Conservation (phyloP, 2,329 filamentous ascomycete genomes). For the Blastomyces silverae region DNA sequence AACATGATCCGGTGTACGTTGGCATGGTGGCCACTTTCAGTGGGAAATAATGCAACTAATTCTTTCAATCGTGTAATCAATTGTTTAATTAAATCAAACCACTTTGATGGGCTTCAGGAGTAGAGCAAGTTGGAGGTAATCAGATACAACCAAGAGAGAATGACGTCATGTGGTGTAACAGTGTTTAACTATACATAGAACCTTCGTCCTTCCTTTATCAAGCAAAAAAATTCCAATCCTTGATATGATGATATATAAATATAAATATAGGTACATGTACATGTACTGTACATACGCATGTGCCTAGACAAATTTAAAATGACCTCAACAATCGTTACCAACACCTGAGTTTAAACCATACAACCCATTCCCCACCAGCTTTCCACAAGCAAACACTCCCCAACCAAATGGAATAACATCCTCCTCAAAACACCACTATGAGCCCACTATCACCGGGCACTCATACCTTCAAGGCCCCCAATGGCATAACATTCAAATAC, state of each 20-base stretch:
- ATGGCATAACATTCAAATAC: conserved; percentile 23
- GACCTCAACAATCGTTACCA: no score
- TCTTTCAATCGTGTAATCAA: not conserved
- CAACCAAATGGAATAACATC: not conserved
- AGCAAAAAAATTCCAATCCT: no score
- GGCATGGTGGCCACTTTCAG: conserved; percentile 23
- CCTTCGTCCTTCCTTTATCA: no score
- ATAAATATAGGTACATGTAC: no score
- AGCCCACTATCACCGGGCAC: conserved; percentile 16
- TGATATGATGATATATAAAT: no score
- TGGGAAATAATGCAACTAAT: not conserved
- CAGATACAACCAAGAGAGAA: not conserved
- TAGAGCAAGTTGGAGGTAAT: no score
- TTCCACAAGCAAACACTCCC: not conserved
- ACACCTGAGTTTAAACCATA: no score
- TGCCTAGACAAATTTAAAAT: no score
- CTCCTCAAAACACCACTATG: not conserved
- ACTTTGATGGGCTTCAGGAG: not conserved
- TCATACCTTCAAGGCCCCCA: conserved; percentile 22
- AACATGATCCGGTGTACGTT: conserved; percentile 41
- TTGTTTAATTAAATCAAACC: not conserved
- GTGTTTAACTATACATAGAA: no score
- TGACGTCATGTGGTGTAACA: conserved; percentile 1
- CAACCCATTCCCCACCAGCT: not conserved
- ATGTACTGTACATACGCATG: no score